phyloP scores from a whole-genome alignment of 169 alveolate species.

The Cryptosporidium muris region DNA sequence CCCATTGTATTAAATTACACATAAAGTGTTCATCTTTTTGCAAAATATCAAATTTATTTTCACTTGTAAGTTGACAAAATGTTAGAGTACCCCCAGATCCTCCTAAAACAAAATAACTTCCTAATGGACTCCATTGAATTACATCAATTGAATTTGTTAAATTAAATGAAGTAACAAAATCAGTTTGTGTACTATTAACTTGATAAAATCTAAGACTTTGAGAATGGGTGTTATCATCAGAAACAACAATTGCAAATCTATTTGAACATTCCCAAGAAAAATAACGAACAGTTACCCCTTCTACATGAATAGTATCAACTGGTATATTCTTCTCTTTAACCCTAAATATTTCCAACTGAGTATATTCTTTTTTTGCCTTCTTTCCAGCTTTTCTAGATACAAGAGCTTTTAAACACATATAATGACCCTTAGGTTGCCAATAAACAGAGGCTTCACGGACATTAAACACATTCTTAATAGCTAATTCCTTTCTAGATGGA shows the following conservation, averaged over 20 bases:
- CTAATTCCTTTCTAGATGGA: constrained; percentile 86
- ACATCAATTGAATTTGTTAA: constrained; percentile 51
- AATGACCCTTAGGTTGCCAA: constrained; percentile 90
- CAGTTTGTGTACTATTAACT: constrained; percentile 80
- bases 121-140: constrained; percentile 87
- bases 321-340: constrained; percentile 86
- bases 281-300: constrained; percentile 86
- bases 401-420: constrained; percentile 85
- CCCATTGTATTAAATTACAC: constrained; percentile 87
- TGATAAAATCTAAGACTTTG: constrained; percentile 87
- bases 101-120: constrained; percentile 86
- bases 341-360: constrained; percentile 87
- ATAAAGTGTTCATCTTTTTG: constrained; percentile 87
- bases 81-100: constrained; percentile 85
- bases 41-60: constrained; percentile 86
- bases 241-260: constrained; percentile 86
- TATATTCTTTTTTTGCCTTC: constrained; percentile 84
- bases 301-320: constrained; percentile 88
- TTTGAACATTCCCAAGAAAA: constrained; percentile 89
- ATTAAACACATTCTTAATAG: constrained; percentile 87
- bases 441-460: constrained; percentile 86
- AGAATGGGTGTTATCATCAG: constrained; percentile 85
- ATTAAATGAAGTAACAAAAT: constrained; percentile 46
- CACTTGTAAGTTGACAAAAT: constrained; percentile 83
- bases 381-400: constrained; percentile 86